Percentiles rank a stretch among this genome's conserved stretches.
Conservation (phyloP, 768 basidiomycete species). For the Psilocybe sp. region DNA sequence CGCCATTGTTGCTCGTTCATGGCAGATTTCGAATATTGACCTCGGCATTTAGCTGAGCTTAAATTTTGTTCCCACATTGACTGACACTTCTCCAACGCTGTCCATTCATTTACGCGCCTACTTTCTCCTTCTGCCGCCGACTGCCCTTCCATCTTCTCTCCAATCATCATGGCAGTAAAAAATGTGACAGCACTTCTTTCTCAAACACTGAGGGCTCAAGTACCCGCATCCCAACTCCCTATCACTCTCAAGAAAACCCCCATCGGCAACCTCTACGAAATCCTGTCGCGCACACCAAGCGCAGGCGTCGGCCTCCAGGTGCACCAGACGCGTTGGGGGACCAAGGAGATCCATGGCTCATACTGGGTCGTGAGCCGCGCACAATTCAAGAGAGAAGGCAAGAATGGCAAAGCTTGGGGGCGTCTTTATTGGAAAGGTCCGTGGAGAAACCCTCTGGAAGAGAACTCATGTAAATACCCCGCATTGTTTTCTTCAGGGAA, state of each 20-base stretch:
- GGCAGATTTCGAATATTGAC: constrained; percentile 17
- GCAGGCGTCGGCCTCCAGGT: constrained; percentile 69
- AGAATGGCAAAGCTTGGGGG: constrained; percentile 84
- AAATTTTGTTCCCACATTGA: constrained; percentile 11
- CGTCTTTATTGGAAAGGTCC: constrained; percentile 74
- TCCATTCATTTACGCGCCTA: not conserved
- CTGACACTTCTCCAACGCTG: not conserved
- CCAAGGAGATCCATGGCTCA: constrained; percentile 61
- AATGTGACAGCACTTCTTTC: constrained; percentile 20
- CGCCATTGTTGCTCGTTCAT: not conserved
- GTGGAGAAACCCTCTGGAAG: constrained; percentile 17
- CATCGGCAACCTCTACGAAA: constrained; percentile 69
- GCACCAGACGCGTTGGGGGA: constrained; percentile 71
- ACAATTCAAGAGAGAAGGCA: constrained; percentile 68
- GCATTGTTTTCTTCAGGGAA: constrained; percentile 44
- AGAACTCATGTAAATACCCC: not conserved
- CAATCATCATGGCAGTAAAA: constrained; percentile 32
- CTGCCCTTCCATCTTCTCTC: constrained; percentile 1
- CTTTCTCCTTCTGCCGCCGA: not conserved
- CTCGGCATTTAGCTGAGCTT: constrained; percentile 12
- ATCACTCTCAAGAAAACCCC: constrained; percentile 53
- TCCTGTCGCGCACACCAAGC: constrained; percentile 65
- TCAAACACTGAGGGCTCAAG: constrained; percentile 23
- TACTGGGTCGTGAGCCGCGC: constrained; percentile 78
- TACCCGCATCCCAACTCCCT: constrained; percentile 49